phyloP scores from a whole-genome alignment of 2,329 filamentous ascomycete genomes.

The Neonectria hederae region DNA sequence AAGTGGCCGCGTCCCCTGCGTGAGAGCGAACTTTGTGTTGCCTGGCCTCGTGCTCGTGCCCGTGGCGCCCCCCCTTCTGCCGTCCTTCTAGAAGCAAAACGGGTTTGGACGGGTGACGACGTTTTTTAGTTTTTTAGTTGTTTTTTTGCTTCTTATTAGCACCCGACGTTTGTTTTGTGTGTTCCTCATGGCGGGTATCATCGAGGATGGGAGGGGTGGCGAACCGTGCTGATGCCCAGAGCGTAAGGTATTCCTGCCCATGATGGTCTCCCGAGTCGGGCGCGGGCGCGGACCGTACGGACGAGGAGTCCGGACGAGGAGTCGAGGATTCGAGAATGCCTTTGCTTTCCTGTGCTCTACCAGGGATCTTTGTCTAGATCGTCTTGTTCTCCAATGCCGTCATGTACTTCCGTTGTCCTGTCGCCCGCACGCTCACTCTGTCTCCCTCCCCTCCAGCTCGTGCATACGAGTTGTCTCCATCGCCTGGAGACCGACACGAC shows the following conservation, averaged over 20 bases:
- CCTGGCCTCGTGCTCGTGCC: neutral
- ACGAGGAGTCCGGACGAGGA: too few relatives aligned
- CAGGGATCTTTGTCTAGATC: neutral
- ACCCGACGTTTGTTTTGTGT: neutral
- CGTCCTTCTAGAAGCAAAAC: neutral
- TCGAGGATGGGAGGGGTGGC: conserved; percentile 30
- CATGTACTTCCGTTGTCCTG: neutral
- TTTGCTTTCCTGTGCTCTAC: neutral
- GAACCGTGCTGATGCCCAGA: conserved; percentile 29
- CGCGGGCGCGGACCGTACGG: neutral
- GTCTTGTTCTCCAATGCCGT: neutral
- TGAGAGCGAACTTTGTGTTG: neutral
- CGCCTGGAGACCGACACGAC: neutral
- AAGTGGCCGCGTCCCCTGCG: neutral
- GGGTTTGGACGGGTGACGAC: neutral
- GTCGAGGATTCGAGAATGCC: neutral
- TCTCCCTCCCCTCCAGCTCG: neutral
- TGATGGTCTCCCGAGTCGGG: neutral
- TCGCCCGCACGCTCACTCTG: too few relatives aligned
- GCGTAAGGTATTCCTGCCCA: neutral
- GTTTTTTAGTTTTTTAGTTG: neutral
- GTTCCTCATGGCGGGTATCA: conserved; percentile 2
- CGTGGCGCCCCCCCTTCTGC: neutral
- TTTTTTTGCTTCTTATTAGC: neutral
- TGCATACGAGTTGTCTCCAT: conserved; percentile 2